Evolutionary conservation across 371 early-diverging fungal species (phyloP).

Genomic region (Dichotomocladium elegans): DNA sequence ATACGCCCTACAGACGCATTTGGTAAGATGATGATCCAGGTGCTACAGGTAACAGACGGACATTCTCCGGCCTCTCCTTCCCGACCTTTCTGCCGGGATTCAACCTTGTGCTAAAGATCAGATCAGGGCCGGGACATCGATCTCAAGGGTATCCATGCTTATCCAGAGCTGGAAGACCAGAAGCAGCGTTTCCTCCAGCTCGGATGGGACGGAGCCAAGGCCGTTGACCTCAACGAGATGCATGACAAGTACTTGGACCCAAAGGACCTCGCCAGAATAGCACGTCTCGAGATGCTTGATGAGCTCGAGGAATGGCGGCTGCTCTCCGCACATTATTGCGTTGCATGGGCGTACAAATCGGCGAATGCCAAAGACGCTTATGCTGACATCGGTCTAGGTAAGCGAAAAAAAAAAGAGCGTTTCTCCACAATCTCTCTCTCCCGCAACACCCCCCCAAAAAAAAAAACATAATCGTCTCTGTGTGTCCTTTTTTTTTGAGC

Average conservation of each 20-base stretch:
- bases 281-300: conserved; percentile 82
- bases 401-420: no score
- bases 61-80: neutral
- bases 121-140: conserved; percentile 66
- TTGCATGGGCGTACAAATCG: conserved; percentile 71
- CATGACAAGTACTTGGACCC: conserved; percentile 52
- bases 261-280: conserved; percentile 59
- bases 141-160: conserved; percentile 71
- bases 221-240: conserved; percentile 69
- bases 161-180: conserved; percentile 71
- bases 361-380: neutral
- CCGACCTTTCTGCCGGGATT: neutral
- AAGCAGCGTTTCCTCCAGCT: conserved; percentile 51
- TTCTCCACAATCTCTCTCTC: no score
- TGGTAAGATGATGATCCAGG: conserved; percentile 88
- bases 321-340: conserved; percentile 84
- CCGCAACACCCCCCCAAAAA: no score
- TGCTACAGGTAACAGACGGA: conserved; percentile 51
- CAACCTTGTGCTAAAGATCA: neutral
- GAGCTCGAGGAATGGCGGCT: conserved; percentile 93
- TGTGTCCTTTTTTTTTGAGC: no score
- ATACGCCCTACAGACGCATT: conserved; percentile 88
- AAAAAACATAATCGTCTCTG: no score
- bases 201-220: conserved; percentile 65
- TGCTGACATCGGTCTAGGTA: neutral